Conservation (phyloP, 1,139 yeast genomes). For the Tardiomyces digboiensis region DNA sequence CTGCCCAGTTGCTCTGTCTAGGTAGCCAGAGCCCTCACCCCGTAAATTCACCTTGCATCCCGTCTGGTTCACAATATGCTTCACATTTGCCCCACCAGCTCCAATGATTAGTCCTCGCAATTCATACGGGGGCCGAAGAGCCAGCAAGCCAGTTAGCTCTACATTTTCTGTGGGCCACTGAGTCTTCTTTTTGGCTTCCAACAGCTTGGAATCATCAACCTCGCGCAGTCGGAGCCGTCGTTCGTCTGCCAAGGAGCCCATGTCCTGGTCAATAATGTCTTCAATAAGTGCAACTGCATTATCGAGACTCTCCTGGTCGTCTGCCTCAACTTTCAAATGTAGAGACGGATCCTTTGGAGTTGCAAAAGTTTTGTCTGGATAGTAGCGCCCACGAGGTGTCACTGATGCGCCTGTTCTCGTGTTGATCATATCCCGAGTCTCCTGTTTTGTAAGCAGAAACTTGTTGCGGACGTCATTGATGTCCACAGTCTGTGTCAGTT, state of each 20-base stretch:
- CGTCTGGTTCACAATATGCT: constrained; percentile 28
- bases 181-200: not conserved
- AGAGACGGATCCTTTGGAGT: constrained; percentile 27
- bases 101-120: constrained; percentile 29
- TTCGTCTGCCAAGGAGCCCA: constrained; percentile 25
- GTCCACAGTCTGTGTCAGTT: constrained; percentile 15
- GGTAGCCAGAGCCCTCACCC: constrained; percentile 30
- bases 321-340: constrained; percentile 25
- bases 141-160: not conserved
- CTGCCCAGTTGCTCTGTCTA: constrained; percentile 23
- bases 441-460: constrained; percentile 28
- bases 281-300: constrained; percentile 24
- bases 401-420: constrained; percentile 26
- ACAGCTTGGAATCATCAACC: constrained; percentile 8
- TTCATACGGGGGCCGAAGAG: constrained; percentile 13
- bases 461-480: constrained; percentile 31
- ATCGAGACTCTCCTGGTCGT: constrained; percentile 20
- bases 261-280: constrained; percentile 24
- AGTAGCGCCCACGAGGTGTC: constrained; percentile 28
- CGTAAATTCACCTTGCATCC: constrained; percentile 27
- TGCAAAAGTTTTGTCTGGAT: constrained; percentile 28
- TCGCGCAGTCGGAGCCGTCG: constrained; percentile 17
- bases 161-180: constrained; percentile 2
- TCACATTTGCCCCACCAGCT: constrained; percentile 28
- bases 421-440: constrained; percentile 23